Conservation (phyloP, 495 filamentous ascomycete species). For the Penicillium salamii region DNA sequence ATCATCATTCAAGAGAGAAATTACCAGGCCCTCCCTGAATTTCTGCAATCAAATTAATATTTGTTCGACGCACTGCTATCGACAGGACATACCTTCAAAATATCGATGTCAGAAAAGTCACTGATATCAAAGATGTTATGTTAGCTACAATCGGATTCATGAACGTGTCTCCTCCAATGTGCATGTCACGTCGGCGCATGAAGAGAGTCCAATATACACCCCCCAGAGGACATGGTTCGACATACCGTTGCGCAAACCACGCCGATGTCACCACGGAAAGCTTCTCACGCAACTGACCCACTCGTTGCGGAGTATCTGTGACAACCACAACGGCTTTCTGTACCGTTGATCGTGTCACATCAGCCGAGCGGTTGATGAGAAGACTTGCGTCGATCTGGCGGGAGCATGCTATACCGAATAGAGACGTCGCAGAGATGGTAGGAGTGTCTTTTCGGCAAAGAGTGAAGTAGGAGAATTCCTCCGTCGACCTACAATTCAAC, state of each 20-base stretch:
- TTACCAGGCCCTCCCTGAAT: constrained; percentile 85
- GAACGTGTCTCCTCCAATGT: too few species aligned
- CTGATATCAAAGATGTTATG: constrained; percentile 31
- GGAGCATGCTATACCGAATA: constrained; percentile 96
- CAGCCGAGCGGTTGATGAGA: constrained; percentile 72
- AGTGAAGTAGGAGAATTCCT: constrained; percentile 99
- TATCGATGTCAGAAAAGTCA: constrained; percentile 71
- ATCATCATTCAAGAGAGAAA: constrained; percentile 63
- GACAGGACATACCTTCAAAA: constrained; percentile 54
- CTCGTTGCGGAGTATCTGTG: constrained; percentile 79
- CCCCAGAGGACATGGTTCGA: constrained; percentile 16
- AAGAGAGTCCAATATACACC: background rate
- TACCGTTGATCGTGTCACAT: constrained; percentile 92
- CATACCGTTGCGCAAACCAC: constrained; percentile 95
- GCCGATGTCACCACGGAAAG: constrained; percentile 85
- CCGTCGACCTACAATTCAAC: constrained; percentile 57
- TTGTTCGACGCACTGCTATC: background rate
- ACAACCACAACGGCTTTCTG: constrained; percentile 99
- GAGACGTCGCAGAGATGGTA: constrained; percentile 65
- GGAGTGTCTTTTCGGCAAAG: constrained; percentile 66
- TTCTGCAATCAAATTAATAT: constrained; percentile 48
- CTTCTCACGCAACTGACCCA: constrained; percentile 77
- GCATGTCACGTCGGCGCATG: background rate
- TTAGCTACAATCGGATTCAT: constrained; percentile 21
- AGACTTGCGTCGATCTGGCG: constrained; percentile 80